Percentiles rank a stretch among this genome's conserved stretches.
phyloP scores from a whole-genome alignment of 1,139 yeast species.

The Yamadazyma trypodendri region DNA sequence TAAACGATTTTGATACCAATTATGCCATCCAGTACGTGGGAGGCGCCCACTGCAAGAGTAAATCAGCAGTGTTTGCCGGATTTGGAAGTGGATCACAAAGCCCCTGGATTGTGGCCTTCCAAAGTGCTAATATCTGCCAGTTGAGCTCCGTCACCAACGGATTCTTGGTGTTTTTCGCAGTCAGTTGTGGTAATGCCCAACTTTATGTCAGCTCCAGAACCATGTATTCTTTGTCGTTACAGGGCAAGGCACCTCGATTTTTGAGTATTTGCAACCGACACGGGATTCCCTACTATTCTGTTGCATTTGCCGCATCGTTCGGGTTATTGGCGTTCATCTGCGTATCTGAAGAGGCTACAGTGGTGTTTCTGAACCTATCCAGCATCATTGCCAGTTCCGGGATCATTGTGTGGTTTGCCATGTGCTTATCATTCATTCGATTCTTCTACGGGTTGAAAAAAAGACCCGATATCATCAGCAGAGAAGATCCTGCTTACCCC shows the following conservation, averaged over 20 bases:
- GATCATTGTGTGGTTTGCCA: constrained; percentile 76
- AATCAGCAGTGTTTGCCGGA: constrained; percentile 43
- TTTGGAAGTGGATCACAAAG: constrained; percentile 62
- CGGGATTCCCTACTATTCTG: constrained; percentile 77
- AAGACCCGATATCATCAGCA: constrained; percentile 63
- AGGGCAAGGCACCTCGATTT: constrained; percentile 62
- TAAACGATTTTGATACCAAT: constrained; percentile 23
- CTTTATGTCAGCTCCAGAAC: constrained; percentile 80
- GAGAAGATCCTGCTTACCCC: constrained; percentile 70
- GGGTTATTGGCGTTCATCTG: constrained; percentile 62
- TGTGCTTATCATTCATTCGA: constrained; percentile 71
- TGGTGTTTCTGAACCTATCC: constrained; percentile 65
- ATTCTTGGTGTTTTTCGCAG: constrained; percentile 69
- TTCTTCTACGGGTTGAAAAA: constrained; percentile 66
- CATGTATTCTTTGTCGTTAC: constrained; percentile 69
- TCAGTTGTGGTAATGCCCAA: constrained; percentile 76
- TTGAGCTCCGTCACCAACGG: constrained; percentile 65
- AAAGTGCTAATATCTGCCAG: constrained; percentile 63
- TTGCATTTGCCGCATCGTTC: constrained; percentile 58
- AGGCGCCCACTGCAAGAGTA: constrained; percentile 35
- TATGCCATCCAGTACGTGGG: constrained; percentile 41
- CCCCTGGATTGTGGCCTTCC: constrained; percentile 81
- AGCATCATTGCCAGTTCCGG: constrained; percentile 70
- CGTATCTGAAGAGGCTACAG: constrained; percentile 55
- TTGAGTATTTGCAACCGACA: constrained; percentile 58